These are phyloP conservation scores for Tricholoma furcatifolium DNA, from an alignment of 768 basidiomycete genomes.

Conservation along the genomic window DNA sequence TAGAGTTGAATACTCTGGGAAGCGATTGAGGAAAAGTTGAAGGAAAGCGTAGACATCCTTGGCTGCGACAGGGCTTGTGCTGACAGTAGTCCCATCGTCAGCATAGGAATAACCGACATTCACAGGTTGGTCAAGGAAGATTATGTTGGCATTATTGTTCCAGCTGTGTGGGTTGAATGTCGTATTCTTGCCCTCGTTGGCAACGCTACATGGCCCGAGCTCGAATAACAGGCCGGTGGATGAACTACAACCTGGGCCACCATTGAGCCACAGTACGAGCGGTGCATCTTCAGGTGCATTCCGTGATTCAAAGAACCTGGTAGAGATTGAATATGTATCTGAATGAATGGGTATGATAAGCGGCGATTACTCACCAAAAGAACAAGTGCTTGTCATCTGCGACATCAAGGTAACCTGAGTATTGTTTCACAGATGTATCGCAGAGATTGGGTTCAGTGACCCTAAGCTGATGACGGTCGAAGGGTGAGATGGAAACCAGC, in stretches of 20 bases:
- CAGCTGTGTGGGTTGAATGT: slow-evolving; percentile 80
- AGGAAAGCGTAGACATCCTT: slow-evolving; percentile 89
- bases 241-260: slow-evolving; percentile 71
- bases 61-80: slow-evolving; percentile 82
- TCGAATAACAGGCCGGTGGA: slow-evolving; percentile 89
- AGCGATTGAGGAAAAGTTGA: slow-evolving; percentile 76
- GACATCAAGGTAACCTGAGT: slow-evolving; percentile 83
- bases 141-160: slow-evolving; percentile 78
- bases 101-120: slow-evolving; percentile 90
- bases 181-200: slow-evolving; percentile 66
- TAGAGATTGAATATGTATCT: not conserved
- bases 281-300: slow-evolving; percentile 73
- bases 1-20: slow-evolving; percentile 64
- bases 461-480: slow-evolving; percentile 53
- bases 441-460: slow-evolving; percentile 72
- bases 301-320: slow-evolving; percentile 88
- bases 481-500: slow-evolving; percentile 53
- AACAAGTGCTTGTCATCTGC: slow-evolving; percentile 80
- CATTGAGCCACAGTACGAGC: slow-evolving; percentile 89
- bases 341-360: not conserved
- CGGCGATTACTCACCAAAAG: slow-evolving; percentile 62
- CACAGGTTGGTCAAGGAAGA: slow-evolving; percentile 81
- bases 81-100: slow-evolving; percentile 69
- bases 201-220: slow-evolving; percentile 83
- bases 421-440: slow-evolving; percentile 76